A percentile compares a stretch with the other conserved stretches of the same genome.
Conservation (phyloP, 2,329 filamentous ascomycete species). For the Didymella glomerata region DNA sequence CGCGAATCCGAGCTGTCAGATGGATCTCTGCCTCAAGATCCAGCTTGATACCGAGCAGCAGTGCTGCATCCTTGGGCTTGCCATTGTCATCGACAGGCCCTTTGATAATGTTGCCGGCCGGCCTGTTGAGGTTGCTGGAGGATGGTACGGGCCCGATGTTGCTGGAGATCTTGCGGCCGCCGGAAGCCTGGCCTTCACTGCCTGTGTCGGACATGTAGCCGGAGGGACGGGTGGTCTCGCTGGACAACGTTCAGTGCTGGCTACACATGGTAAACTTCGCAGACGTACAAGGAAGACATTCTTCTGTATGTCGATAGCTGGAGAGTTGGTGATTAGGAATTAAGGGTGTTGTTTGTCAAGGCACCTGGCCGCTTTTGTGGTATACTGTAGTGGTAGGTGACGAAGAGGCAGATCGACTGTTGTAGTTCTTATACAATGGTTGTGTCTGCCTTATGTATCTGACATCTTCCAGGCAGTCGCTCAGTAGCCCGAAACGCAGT, state of each 20-base stretch:
- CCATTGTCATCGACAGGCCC: constrained; percentile 66
- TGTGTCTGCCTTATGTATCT: constrained; percentile 40
- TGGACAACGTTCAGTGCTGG: constrained; percentile 22
- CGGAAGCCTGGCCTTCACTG: constrained; percentile 51
- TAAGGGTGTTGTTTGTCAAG: constrained; percentile 21
- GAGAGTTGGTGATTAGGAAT: background rate
- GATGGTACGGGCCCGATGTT: constrained; percentile 48
- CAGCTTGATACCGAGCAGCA: constrained; percentile 70
- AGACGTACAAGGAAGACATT: constrained; percentile 45
- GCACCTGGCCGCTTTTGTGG: constrained; percentile 1
- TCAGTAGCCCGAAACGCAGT: background rate
- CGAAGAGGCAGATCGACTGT: constrained; percentile 40
- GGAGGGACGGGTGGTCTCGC: constrained; percentile 41
- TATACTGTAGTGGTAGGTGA: constrained; percentile 10
- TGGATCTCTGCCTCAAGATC: constrained; percentile 71
- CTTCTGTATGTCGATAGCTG: background rate
- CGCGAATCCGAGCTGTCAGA: constrained; percentile 66
- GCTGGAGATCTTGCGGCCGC: constrained; percentile 47
- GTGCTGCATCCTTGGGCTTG: constrained; percentile 65
- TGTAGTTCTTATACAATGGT: constrained; percentile 23
- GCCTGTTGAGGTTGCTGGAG: constrained; percentile 51
- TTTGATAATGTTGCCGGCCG: constrained; percentile 59
- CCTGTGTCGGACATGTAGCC: constrained; percentile 52
- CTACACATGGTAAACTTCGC: too few species aligned
- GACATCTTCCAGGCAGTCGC: constrained; percentile 7